These are phyloP conservation scores for Kandelia obovata DNA, from an alignment of 345 rosid species.

Conservation along the genomic window DNA sequence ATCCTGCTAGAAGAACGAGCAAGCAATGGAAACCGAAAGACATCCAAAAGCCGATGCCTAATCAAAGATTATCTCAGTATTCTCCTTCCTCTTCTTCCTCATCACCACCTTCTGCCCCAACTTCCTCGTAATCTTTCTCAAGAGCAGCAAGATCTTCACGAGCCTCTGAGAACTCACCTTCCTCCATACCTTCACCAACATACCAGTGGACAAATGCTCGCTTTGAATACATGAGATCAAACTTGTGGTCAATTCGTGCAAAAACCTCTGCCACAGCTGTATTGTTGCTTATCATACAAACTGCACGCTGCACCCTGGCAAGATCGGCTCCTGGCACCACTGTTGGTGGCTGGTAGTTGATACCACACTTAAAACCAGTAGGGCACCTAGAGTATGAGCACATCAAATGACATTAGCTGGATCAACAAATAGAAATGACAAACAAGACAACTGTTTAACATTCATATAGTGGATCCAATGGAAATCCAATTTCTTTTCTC, in stretches of 20 bases:
- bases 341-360: slow-evolving; percentile 80
- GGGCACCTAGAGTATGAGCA: slow-evolving; percentile 54
- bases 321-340: slow-evolving; percentile 78
- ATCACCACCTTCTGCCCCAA: slow-evolving; percentile 63
- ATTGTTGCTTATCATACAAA: slow-evolving; percentile 88
- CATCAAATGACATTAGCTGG: neutral
- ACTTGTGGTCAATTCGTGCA: slow-evolving; percentile 66
- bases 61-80: slow-evolving; percentile 28
- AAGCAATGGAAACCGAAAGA: slow-evolving; percentile 3
- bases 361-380: slow-evolving; percentile 81
- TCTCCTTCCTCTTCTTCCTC: slow-evolving; percentile 56
- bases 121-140: slow-evolving; percentile 85
- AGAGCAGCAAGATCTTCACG: slow-evolving; percentile 88
- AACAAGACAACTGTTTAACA: neutral
- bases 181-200: slow-evolving; percentile 94
- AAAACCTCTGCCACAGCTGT: slow-evolving; percentile 83
- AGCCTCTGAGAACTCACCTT: slow-evolving; percentile 88
- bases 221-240: slow-evolving; percentile 83
- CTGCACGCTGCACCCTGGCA: slow-evolving; percentile 75
- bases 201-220: slow-evolving; percentile 88
- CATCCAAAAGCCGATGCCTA: slow-evolving; percentile 11
- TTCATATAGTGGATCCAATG: neutral
- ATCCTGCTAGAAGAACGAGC: slow-evolving; percentile 15
- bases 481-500: neutral
- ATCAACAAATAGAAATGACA: neutral